Percentiles rank a stretch among this genome's conserved stretches.
phyloP scores from a whole-genome alignment of 805 yeast genomes.

The Metschnikowia drakensbergensis region DNA sequence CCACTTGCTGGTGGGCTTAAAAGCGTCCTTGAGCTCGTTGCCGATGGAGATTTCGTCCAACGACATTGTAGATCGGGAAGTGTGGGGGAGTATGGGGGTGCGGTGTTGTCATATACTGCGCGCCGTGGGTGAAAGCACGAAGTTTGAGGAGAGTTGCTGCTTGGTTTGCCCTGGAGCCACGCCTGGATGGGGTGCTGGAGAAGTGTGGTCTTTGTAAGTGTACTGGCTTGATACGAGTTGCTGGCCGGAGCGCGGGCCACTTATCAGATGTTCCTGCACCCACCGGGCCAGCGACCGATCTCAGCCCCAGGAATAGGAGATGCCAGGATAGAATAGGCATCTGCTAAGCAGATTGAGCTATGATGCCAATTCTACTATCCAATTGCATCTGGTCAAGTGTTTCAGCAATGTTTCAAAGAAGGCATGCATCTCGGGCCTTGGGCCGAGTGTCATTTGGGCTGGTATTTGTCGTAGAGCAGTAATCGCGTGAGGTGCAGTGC shows the following conservation, averaged over 20 bases:
- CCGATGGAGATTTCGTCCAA: conserved; percentile 46
- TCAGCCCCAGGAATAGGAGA: too few relatives aligned
- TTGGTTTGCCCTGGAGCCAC: neutral
- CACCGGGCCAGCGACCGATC: too few relatives aligned
- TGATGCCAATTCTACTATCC: too few relatives aligned
- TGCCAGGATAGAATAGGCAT: too few relatives aligned
- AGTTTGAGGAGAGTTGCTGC: neutral
- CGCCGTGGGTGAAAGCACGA: neutral
- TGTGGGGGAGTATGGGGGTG: neutral
- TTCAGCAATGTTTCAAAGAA: too few relatives aligned
- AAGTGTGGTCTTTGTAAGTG: neutral
- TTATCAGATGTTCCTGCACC: neutral
- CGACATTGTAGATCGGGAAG: conserved; percentile 11
- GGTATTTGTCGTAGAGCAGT: too few relatives aligned
- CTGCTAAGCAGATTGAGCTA: too few relatives aligned
- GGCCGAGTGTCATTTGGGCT: too few relatives aligned
- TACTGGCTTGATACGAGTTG: neutral
- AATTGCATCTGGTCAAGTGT: too few relatives aligned
- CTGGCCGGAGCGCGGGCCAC: conserved; percentile 4
- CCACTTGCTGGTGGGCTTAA: conserved; percentile 77
- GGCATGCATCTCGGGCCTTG: too few relatives aligned
- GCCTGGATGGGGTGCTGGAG: neutral
- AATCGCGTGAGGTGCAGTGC: too few relatives aligned
- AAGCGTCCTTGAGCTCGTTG: conserved; percentile 76
- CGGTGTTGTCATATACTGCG: neutral